Conservation (phyloP, 768 basidiomycete genomes). For the Saitozyma sp. region DNA sequence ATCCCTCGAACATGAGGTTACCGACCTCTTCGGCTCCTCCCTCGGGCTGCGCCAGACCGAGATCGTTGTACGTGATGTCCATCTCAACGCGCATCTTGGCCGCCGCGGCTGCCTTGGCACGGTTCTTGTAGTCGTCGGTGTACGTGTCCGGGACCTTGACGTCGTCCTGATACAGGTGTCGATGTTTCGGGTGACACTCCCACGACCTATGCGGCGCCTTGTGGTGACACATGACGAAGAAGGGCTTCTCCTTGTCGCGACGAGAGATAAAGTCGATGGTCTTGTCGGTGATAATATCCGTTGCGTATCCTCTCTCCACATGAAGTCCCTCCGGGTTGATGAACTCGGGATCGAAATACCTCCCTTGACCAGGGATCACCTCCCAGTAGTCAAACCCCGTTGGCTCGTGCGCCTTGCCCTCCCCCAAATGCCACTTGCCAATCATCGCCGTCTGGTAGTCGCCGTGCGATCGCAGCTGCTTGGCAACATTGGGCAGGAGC, state of each 20-base stretch:
- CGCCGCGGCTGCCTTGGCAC: conserved; percentile 26
- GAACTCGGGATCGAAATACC: conserved; percentile 29
- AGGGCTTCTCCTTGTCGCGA: conserved; percentile 20
- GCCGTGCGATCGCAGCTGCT: conserved; percentile 22
- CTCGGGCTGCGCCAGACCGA: conserved; percentile 27
- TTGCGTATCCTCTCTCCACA: conserved; percentile 24
- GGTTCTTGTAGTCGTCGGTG: conserved; percentile 36
- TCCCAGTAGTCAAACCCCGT: conserved; percentile 31
- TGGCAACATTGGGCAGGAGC: conserved; percentile 24
- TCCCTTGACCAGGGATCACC: conserved; percentile 27
- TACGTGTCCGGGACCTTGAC: conserved; percentile 30
- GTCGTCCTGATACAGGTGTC: conserved; percentile 26
- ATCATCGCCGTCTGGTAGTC: conserved; percentile 26
- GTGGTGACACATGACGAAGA: conserved; percentile 39
- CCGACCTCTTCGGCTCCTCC: conserved; percentile 24
- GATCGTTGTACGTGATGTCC: conserved; percentile 26
- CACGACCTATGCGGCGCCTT: conserved; percentile 37
- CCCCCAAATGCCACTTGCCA: conserved; percentile 42
- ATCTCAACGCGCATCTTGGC: conserved; percentile 33
- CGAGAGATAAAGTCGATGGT: conserved; percentile 25
- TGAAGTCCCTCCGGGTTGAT: conserved; percentile 6
- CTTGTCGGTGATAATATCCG: conserved; percentile 37
- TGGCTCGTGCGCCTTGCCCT: conserved; percentile 25
- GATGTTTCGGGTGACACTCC: conserved; percentile 31
- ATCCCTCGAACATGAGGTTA: conserved; percentile 5